Base-by-base conservation (phyloP, 345 rosid species). In the Bretschneidera sinensis region DNA sequence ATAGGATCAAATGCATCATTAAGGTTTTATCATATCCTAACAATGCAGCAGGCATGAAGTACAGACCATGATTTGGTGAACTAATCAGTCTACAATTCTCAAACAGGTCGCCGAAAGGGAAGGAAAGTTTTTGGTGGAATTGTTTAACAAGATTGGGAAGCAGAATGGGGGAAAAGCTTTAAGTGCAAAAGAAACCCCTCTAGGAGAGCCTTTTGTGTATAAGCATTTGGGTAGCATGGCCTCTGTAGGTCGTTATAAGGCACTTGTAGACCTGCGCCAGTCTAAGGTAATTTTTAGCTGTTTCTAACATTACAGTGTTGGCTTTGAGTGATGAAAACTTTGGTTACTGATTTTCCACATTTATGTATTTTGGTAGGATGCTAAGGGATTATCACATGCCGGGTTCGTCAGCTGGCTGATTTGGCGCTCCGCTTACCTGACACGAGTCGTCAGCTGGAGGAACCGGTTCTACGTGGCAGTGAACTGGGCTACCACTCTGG, bases 141-240 rank as follows among this genome's bases (percentile, higher is more conserved):
- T 81, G 61, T 76, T 84, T 18, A 76, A 73, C 80, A 76, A 59
- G 51, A 82, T 82, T 1, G 90, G 79, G 21, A 79, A 74, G 66
- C 70, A 70, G 55, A 60, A 68, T 43, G 86, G 81, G 18, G 95
- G 85, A 51, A 81, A 75, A 71, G 88, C 90, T 17, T 69, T 51
- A 4, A 59, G 71, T 45, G 76, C 70, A 9, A 77, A 72, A 51
- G 82, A 72, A 66, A 48, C 74, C 15, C 31, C 70, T 50, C 65
- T 79, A 0, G 85, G 87, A 15, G 79, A 81, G 43, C 88, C 84
- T 17, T 87, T 87, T 55, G 86, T 80, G 50, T 87, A 84, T 67
- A 82, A 51, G 63, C 91, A 85, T 51, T 61, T 81, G 0, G 91
- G 91, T 24, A 87, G 88, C 79, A 84, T 87, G 95, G 95, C 95